Evolutionary conservation across 208 protist species (phyloP).

Genomic region (Leishmania gerbilli): DNA sequence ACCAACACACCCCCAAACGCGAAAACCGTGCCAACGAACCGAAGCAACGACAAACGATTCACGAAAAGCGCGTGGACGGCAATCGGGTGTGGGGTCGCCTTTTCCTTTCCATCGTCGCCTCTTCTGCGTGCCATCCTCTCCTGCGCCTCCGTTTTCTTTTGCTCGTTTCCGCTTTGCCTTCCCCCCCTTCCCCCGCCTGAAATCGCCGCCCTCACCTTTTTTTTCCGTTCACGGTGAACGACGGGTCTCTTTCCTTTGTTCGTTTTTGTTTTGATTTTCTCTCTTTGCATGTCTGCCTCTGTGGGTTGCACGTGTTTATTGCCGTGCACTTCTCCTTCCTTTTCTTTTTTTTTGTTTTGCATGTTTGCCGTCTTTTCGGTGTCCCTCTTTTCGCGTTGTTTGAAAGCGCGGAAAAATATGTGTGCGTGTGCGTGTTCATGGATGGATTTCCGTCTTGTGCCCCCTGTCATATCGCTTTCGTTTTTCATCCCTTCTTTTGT

Average conservation of each 20-base stretch:
- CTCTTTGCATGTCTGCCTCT: background rate
- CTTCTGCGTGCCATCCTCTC: background rate
- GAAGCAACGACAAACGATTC: background rate
- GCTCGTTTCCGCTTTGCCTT: background rate
- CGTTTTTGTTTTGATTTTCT: background rate
- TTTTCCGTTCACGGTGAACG: background rate
- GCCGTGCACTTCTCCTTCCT: slow-evolving; percentile 1
- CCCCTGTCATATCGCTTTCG: background rate
- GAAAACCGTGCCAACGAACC: background rate
- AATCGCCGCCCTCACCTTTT: too few relatives aligned
- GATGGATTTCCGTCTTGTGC: background rate
- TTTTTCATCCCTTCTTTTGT: background rate
- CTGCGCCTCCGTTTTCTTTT: background rate
- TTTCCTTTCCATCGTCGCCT: background rate
- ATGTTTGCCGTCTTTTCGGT: slow-evolving; percentile 7
- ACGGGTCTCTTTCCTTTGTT: background rate
- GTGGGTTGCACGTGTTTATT: background rate
- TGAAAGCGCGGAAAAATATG: background rate
- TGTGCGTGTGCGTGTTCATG: background rate
- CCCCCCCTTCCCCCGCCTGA: background rate
- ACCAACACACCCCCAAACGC: background rate
- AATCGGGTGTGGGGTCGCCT: background rate
- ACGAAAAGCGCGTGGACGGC: background rate
- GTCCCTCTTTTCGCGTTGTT: slow-evolving; percentile 1
- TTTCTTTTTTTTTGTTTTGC: slow-evolving; percentile 17